Evolutionary conservation across 495 filamentous ascomycete species (phyloP), one percentile per base, ranked within the genome.

Genomic region (Hyaloscypha bicolor): DNA sequence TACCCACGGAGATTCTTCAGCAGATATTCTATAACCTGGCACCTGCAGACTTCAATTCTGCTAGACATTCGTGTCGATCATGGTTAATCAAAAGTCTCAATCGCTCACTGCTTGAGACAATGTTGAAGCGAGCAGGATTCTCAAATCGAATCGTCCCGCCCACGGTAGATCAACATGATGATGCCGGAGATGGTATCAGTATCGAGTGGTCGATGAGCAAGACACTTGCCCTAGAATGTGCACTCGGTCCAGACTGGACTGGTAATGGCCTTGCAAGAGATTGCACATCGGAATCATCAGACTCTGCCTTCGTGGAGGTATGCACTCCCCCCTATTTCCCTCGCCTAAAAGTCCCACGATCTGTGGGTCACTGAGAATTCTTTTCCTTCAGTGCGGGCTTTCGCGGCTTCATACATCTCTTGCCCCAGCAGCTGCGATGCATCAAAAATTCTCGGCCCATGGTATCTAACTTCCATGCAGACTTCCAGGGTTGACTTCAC

Each of bases 41-140:
- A 12, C 88, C 90, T 0, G 64, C 78, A 6, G 87, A 90, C 69
- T 91, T 92, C 71, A 82, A 92, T 70, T 81, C 86, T 68, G 88
- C 89, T 14, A 81, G 90, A 56, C 83, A 86, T 61, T 84, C 85
- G 9, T 92, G 90, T 69, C 83, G 82, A 56, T 78, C 78, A 57
- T 93, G 89, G 90, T 87, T 90, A 80, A 79, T 82, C 16, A 82
- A 83, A 39, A 87, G 88, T 51, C 76, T 92, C n/a, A 77, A 89
- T 31, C 70, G 72, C 45, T 74, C 68, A 0, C 69, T 92, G 9
- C 77, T 92, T 29, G 74, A 79, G 6, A 69, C 58, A 31, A 87
- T 85, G 84, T 74, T 88, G 37, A 85, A 81, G 67, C 77, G 79
- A 32, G 88, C 81, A 55, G 90, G 83, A n/a, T 91, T 83, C 84